Percentiles rank a stretch among this genome's conserved stretches.
Conservation (phyloP, 2,329 filamentous ascomycete genomes). For the Sporothrix pseudoabietina region DNA sequence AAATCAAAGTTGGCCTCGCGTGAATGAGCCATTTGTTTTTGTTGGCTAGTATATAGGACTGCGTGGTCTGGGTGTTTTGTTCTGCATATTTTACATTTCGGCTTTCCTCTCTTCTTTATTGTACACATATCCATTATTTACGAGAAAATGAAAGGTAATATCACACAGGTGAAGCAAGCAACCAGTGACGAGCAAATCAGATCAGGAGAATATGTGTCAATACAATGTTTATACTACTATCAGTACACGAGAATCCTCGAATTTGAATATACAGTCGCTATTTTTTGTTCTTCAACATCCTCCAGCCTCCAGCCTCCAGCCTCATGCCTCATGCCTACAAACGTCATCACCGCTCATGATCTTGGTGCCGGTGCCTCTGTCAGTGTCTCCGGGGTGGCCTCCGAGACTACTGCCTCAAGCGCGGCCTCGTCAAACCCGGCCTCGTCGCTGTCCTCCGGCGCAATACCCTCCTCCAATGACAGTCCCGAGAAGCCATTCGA, state of each 20-base stretch:
- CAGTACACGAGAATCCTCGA: neutral
- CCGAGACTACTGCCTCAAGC: neutral
- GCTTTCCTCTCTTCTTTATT: slow-evolving; percentile 22
- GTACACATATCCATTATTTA: slow-evolving; percentile 23
- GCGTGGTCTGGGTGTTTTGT: neutral
- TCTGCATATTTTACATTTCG: neutral
- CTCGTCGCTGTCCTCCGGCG: neutral
- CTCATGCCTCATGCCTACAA: no score
- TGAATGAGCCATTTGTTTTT: neutral
- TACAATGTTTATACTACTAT: slow-evolving; percentile 19
- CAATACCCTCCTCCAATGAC: slow-evolving; percentile 30
- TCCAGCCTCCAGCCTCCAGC: neutral
- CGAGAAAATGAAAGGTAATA: slow-evolving; percentile 12
- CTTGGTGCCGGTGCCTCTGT: slow-evolving; percentile 18
- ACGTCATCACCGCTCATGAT: neutral
- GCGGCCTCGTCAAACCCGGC: neutral
- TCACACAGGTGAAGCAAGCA: neutral
- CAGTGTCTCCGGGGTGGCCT: neutral
- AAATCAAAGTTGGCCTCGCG: neutral
- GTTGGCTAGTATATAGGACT: neutral
- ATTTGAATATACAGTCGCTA: slow-evolving; percentile 21
- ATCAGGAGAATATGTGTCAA: neutral
- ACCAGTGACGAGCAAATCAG: neutral
- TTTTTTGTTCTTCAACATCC: neutral
- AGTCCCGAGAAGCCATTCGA: slow-evolving; percentile 25